Evolutionary conservation across 768 basidiomycete species (phyloP).

Genomic region (Amanita inopinata): DNA sequence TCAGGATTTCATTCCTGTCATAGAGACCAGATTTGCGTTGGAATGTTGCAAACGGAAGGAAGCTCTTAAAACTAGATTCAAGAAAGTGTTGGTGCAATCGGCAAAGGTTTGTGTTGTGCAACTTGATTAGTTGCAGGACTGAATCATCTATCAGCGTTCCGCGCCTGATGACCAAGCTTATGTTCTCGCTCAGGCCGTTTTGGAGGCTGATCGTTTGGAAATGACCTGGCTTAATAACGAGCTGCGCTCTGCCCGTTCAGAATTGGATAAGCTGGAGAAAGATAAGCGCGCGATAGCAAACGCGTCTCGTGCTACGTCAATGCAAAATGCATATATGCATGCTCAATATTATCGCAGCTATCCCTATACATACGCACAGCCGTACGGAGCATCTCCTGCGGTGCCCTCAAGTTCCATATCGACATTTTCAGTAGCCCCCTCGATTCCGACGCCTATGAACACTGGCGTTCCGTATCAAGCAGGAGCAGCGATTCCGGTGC

Average conservation of each 20-base stretch:
- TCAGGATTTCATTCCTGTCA: constrained; percentile 7
- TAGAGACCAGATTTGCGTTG: constrained; percentile 66
- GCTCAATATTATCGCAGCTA: constrained; percentile 56
- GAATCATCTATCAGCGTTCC: constrained; percentile 33
- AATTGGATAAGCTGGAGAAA: constrained; percentile 58
- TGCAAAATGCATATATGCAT: constrained; percentile 18
- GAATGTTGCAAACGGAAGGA: constrained; percentile 52
- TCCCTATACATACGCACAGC: constrained; percentile 55
- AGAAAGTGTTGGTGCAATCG: constrained; percentile 37
- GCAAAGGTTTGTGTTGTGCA: constrained; percentile 43
- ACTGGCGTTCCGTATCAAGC: constrained; percentile 27
- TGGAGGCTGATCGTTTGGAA: constrained; percentile 61
- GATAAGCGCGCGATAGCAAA: constrained; percentile 48
- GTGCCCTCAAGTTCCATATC: constrained; percentile 21
- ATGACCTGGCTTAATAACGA: constrained; percentile 47
- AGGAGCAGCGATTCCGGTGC: constrained; percentile 48
- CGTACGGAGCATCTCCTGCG: constrained; percentile 30
- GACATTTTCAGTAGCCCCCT: constrained; percentile 21
- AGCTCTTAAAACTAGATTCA: constrained; percentile 49
- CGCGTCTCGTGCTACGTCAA: constrained; percentile 30
- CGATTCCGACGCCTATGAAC: constrained; percentile 21
- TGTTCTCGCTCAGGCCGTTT: constrained; percentile 47
- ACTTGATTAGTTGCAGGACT: background rate
- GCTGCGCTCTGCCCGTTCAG: constrained; percentile 49
- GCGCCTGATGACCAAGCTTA: constrained; percentile 58